Base-by-base conservation (phyloP, 73 alveolate species). In the Paramecium sonneborni region DNA sequence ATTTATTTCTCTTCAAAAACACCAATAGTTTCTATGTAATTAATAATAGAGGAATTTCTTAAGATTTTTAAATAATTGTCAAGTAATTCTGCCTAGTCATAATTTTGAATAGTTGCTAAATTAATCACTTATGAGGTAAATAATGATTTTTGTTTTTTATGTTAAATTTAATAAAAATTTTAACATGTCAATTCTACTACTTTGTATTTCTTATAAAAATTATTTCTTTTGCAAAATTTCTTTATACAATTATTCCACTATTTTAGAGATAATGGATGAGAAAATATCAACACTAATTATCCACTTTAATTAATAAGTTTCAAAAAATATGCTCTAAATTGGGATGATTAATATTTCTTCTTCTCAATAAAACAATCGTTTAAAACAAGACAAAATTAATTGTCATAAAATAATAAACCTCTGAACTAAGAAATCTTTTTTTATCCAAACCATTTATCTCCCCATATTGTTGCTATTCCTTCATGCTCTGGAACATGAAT, bases 1-100 rank as follows among this genome's bases (percentile, higher is more conserved):
- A 72, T 72, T 35, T 72, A 38, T 34, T 72, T 35, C n/a, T 72
- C 86, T 35, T 72, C 86, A 72, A 72, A 72, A 37, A 72, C 55
- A 6, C 58, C 28, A 35, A 35, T 72, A 4, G 44, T 72, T 28
- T 23, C 6, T 9, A 72, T 30, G 35, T 72, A 72, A 72, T 72
- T 72, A 72, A 8, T 72, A 18, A 72, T 72, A 10, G 30, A 28
- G 1, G 55, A 32, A 72, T 38, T 72, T 72, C 86, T 72, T 35
- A 72, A 38, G 32, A 72, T 72, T 72, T 72, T 72, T 72, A 72
- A 41, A 72, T 72, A 72, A 72, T 72, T 72, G 32, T 32, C 55
- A 20, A 72, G 86, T 35, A 72, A 28, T 34, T 72, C 86, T 35
- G 57, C 57, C 34, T 72, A 38, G 15, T 72, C 52, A 15, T 35